A percentile compares a stretch with the other conserved stretches of the same genome.
Evolutionary conservation across 768 basidiomycete species (phyloP).

Genomic region (Boletus coccyginus): DNA sequence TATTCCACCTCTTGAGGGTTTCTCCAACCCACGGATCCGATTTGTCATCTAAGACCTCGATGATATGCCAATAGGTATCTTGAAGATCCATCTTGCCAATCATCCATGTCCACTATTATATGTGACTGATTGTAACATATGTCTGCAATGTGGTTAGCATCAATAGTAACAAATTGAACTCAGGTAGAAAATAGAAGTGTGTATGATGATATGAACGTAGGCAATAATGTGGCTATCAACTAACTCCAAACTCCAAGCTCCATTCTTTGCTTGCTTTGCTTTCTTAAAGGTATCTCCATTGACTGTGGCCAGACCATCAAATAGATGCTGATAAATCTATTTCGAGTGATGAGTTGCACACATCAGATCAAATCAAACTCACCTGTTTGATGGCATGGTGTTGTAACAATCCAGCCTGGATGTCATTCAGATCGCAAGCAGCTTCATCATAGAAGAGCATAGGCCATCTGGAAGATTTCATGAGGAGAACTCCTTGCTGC

Average conservation of each 20-base stretch:
- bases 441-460: not conserved
- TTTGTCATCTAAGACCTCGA: not conserved
- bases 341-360: not conserved
- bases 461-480: conserved; percentile 3
- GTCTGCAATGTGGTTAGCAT: not conserved
- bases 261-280: conserved; percentile 1
- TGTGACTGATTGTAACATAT: not conserved
- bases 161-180: too few species aligned
- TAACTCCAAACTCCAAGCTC: not conserved
- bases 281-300: not conserved
- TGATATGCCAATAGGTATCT: not conserved
- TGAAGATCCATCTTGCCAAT: conserved; percentile 1
- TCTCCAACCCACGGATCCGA: not conserved
- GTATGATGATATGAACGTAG: conserved; percentile 1
- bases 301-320: not conserved
- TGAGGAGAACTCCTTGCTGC: not conserved
- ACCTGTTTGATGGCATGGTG: not conserved
- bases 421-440: not conserved
- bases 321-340: conserved; percentile 4
- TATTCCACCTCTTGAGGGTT: conserved; percentile 3
- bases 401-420: not conserved
- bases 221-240: not conserved
- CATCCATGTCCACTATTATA: not conserved
- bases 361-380: not conserved
- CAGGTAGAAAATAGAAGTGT: not conserved